phyloP scores from a whole-genome alignment of 805 yeast genomes.

The Nakazawaea wyomingensis region DNA sequence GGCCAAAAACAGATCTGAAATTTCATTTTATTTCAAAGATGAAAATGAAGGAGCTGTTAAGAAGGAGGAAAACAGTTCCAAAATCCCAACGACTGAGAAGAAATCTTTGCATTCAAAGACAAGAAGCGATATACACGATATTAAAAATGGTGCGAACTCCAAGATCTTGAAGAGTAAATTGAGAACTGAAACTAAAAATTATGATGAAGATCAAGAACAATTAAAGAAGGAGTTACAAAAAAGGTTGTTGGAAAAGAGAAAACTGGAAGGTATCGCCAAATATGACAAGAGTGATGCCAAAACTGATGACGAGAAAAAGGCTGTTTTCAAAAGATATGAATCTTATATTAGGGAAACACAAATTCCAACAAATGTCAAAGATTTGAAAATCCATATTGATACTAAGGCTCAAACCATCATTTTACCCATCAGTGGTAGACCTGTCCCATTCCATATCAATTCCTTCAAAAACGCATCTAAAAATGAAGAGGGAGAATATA shows the following conservation, averaged over 20 bases:
- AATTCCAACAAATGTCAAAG: conserved; percentile 78
- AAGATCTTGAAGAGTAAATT: conserved; percentile 74
- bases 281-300: conserved; percentile 72
- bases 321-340: conserved; percentile 87
- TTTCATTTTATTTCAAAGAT: conserved; percentile 79
- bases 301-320: conserved; percentile 53
- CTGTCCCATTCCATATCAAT: conserved; percentile 96
- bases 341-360: conserved; percentile 92
- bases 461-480: conserved; percentile 92
- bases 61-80: conserved; percentile 23
- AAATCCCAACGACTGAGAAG: conserved; percentile 17
- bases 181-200: conserved; percentile 67
- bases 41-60: conserved; percentile 42
- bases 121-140: conserved; percentile 29
- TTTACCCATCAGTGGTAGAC: conserved; percentile 89
- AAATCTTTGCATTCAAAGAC: conserved; percentile 23
- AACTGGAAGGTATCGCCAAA: conserved; percentile 79
- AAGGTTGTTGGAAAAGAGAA: conserved; percentile 78
- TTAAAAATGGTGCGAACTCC: conserved; percentile 35
- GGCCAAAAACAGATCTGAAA: conserved; percentile 64
- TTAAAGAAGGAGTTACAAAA: conserved; percentile 78
- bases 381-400: conserved; percentile 83
- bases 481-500: conserved; percentile 93
- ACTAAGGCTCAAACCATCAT: conserved; percentile 82
- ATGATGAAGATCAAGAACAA: conserved; percentile 75